These are phyloP conservation scores for Chloranthus sessilifolius DNA, from an alignment of 164 flowering plant genomes.

Conservation along the genomic window DNA sequence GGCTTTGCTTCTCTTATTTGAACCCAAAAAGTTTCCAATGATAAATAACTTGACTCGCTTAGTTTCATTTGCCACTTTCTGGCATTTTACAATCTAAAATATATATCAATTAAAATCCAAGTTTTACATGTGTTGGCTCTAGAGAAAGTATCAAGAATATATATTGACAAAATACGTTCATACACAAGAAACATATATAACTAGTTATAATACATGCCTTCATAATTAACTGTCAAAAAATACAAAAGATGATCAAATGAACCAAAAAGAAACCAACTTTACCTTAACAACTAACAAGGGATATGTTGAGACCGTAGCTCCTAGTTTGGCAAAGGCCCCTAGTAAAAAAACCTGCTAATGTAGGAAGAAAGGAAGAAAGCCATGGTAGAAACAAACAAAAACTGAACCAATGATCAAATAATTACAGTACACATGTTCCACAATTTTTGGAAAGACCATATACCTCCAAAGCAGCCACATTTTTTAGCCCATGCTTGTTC, in stretches of 20 bases:
- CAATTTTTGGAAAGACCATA: not conserved
- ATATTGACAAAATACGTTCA: not conserved
- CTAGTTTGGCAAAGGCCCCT: constrained; percentile 82
- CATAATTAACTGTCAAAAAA: too few relatives aligned
- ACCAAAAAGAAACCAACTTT: constrained; percentile 5
- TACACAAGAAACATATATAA: not conserved
- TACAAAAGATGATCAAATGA: not conserved
- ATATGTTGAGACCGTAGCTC: constrained; percentile 75
- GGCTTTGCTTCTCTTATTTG: too few relatives aligned
- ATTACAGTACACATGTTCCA: not conserved
- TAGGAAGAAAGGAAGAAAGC: not conserved
- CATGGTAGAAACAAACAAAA: not conserved
- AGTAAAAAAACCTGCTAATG: constrained; percentile 48
- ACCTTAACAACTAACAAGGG: constrained; percentile 88
- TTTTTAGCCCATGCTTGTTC: constrained; percentile 24
- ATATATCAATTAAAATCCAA: too few relatives aligned
- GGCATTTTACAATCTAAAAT: too few relatives aligned
- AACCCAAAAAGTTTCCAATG: too few relatives aligned
- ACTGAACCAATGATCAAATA: not conserved
- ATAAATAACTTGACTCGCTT: too few relatives aligned
- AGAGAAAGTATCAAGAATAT: too few relatives aligned
- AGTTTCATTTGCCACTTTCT: too few relatives aligned
- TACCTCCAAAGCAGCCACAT: constrained; percentile 72
- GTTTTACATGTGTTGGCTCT: too few relatives aligned
- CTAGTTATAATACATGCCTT: too few relatives aligned